phyloP scores from a whole-genome alignment of 2,329 filamentous ascomycete genomes.

The Diaporthe citri region DNA sequence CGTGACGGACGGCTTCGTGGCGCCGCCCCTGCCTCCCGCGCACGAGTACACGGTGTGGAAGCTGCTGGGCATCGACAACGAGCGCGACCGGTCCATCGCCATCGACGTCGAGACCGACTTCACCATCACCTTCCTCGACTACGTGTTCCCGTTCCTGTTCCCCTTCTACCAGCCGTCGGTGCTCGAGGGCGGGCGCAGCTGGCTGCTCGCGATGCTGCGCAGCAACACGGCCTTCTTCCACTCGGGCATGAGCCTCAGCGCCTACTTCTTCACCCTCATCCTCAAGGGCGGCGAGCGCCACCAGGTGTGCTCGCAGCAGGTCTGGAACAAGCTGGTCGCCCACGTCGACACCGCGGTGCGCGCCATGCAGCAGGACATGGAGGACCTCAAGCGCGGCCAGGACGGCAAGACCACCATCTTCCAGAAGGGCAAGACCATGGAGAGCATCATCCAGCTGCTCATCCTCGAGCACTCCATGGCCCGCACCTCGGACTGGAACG shows the following conservation, averaged over 20 bases:
- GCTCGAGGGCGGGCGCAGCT: slow-evolving; percentile 68
- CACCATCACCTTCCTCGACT: slow-evolving; percentile 72
- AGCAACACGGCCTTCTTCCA: slow-evolving; percentile 70
- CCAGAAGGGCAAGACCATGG: slow-evolving; percentile 51
- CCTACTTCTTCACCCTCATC: slow-evolving; percentile 67
- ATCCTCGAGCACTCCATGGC: slow-evolving; percentile 63
- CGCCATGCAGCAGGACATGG: slow-evolving; percentile 70
- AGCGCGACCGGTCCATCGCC: slow-evolving; percentile 26
- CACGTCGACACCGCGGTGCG: slow-evolving; percentile 62
- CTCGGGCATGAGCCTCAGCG: slow-evolving; percentile 66
- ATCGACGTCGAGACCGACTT: slow-evolving; percentile 49
- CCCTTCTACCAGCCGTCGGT: slow-evolving; percentile 72
- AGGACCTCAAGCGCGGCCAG: slow-evolving; percentile 35
- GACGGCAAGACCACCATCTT: slow-evolving; percentile 35
- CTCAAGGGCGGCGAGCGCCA: slow-evolving; percentile 51
- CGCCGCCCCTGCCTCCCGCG: slow-evolving; percentile 9
- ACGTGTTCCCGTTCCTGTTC: slow-evolving; percentile 72
- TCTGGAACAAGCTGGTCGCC: slow-evolving; percentile 55
- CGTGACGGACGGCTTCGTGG: slow-evolving; percentile 24
- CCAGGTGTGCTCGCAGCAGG: slow-evolving; percentile 51
- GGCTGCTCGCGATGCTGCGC: slow-evolving; percentile 69
- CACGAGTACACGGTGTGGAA: slow-evolving; percentile 39
- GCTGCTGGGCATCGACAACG: slow-evolving; percentile 38
- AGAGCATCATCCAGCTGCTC: slow-evolving; percentile 66
- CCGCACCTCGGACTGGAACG: slow-evolving; percentile 62